These are phyloP conservation scores for Gossypium schwendimanii DNA, from an alignment of 441 rosid genomes.

Conservation along the genomic window DNA sequence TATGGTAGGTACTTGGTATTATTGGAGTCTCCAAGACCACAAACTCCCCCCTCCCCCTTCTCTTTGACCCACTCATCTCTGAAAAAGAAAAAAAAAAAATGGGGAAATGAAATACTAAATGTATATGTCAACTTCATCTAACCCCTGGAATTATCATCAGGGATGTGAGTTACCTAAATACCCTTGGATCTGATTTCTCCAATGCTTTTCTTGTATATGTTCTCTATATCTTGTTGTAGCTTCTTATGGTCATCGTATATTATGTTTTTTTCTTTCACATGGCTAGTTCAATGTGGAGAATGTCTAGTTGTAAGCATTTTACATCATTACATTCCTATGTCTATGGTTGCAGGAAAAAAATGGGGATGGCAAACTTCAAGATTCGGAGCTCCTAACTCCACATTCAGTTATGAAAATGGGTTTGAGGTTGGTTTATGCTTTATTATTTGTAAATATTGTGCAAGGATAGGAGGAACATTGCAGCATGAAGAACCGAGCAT, in stretches of 20 bases:
- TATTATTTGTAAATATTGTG: not conserved
- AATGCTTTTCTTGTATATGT: not conserved
- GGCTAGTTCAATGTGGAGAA: not conserved
- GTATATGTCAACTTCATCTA: not conserved
- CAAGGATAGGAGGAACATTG: not conserved
- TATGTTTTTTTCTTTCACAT: not conserved
- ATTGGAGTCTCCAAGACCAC: not conserved
- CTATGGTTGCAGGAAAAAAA: slow-evolving; percentile 67
- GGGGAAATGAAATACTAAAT: not conserved
- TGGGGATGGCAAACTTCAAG: slow-evolving; percentile 75
- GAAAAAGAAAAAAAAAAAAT: not conserved
- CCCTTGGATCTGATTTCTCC: not conserved
- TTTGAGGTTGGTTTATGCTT: slow-evolving; percentile 54
- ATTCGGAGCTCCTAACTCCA: slow-evolving; percentile 96
- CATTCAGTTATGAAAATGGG: slow-evolving; percentile 74
- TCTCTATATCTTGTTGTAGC: not conserved
- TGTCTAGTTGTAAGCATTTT: slow-evolving; percentile 7
- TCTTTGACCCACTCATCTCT: too few species aligned
- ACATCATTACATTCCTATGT: slow-evolving; percentile 12
- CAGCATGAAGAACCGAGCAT: not conserved
- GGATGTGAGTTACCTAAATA: slow-evolving; percentile 2
- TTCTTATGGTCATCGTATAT: not conserved
- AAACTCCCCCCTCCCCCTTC: not conserved
- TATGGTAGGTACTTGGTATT: not conserved
- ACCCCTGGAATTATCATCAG: not conserved